Evolutionary conservation across 2,329 filamentous ascomycete genomes (phyloP), one percentile per base, ranked within the genome.

Genomic region (Coniochaeta ligniaria): DNA sequence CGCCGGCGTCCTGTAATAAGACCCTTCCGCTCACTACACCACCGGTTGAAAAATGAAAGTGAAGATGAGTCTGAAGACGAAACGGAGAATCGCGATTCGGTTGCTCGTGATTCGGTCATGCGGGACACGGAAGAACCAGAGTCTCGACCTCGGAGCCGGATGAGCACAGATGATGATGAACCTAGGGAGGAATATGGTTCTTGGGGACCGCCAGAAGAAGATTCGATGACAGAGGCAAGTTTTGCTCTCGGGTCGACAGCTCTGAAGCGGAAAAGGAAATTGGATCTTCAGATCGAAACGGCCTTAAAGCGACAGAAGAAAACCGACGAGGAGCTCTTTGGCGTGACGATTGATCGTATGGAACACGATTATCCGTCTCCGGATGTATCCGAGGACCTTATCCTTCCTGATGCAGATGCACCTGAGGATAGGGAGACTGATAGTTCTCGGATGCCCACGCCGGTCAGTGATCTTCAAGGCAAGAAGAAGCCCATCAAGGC

Each of bases 11-110:
- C 83, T 74, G 67, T 83, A 64, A 70, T 81, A 70, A 71, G 75
- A 16, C 83, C 86, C 26, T 86, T 92, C 72, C 86, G 92, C 59
- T 90, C 91, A 7, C 81, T 98, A 20, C 92, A 96, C 71, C 89
- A 96, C 74, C 85, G 87, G 36, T 80, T 95, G 63, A 83, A 89
- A 65, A 84, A 89, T 69, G 85, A 89, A 63, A 90, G 89, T 64
- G 88, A 91, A 47, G 90, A 89, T n/a, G 91, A 97, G 71, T 96
- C 92, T 0, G 93, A 96, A 65, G 93, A 96, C 66, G 92, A 97
- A 60, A 78, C 74, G 1, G 83, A 85, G 64, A 83, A 83, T 55
- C 75, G 77, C 43, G 76, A 76, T 36, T 85, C 89, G 14, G 74
- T 87, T 57, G 85, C 83, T 14, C 75, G 77, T 45, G 76, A 76